Evolutionary conservation across 2,329 filamentous ascomycete genomes (phyloP), one percentile per base, ranked within the genome.

Genomic region (Verticillium nubilum): DNA sequence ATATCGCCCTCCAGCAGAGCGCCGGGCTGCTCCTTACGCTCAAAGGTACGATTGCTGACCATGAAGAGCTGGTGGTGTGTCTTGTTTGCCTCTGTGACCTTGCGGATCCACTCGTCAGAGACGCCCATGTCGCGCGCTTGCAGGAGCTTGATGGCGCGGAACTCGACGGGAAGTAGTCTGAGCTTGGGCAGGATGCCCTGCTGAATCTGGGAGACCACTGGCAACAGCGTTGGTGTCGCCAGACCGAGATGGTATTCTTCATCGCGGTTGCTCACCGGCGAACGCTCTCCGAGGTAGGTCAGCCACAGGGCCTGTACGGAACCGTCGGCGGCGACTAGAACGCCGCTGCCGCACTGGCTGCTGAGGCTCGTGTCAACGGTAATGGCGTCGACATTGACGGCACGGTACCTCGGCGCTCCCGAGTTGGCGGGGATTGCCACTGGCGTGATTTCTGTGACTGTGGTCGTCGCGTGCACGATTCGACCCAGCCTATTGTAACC

Each of bases 51-150:
- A 77, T 99, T 99, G 68, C 92, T 89, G 29, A 99, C 92, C 90
- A 99, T 97, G 79, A 99, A 99, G 37, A 99, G 85, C 76, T 99
- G 95, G 71, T 99, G 95, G 60, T 92, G 90, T 56, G 95, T 88
- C 42, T 91, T 90, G 73, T 99, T 97, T 63, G 92, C 91, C 65
- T 87, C 81, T 58, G 95, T 88, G 2, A 97, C 94, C 73, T 92
- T 90, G 67, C 91, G 83, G 67, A 99, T 97, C 95, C 94, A 98
- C 63, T 96, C 89, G 68, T 98, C 93, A 0, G 91, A 91, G 1
- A 98, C 92, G 10, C 95, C 95, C 93, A 99, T 98, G 65, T 98
- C 92, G 37, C 93, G 89, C 17, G 92, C 94, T 76, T 99, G 95
- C 42, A 90, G 90, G 94, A 99, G 98, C 69, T 96, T 92, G 29